Base-by-base conservation (phyloP, 176 grass and related monocot species). In the Cocos nucifera region DNA sequence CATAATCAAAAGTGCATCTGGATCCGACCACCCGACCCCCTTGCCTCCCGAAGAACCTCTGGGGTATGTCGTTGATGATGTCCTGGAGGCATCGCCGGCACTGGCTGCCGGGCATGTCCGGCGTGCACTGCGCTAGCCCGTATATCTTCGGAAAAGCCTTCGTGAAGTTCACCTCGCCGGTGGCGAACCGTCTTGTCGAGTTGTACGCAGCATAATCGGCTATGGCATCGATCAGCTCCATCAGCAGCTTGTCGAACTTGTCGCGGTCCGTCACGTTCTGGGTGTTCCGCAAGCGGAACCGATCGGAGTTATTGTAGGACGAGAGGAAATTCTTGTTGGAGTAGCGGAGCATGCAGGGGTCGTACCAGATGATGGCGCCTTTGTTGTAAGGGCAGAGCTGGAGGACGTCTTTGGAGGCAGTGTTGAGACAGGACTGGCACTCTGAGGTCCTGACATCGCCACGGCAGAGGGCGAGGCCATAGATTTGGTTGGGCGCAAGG, bases 391-490 rank as follows among this genome's bases (percentile, higher is more conserved):
- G 53, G 49, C 84, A 93, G 1, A 21, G 2, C 0, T 26, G n/a
- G 20, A 54, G 12, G 29, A 79, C 35, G 32, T 77, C 66, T 19
- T 3, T 1, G 16, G 6, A 1, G 19, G 80, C 32, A 0, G 0
- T 3, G 57, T 22, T 54, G 61, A 82, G 69, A 73, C 88, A 92
- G 58, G 60, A 32, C 5, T 17, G 24, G 52, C 88, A 92, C 22
- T 63, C 54, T 28, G 24, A 26, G 10, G 26, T 0, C 57, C 57
- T 75, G 17, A 68, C 0, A 19, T 93, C 83, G 3, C 80, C 89
- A 52, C 84, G 77, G 71, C 89, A 93, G 57, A 87, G 74, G 0
- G 66, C 21, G 22, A 91, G 63, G 51, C 72, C 83, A 24, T 64
- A 83, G 4, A 80, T 65, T 50, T 64, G 16, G 58, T 72, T 50